Base-by-base conservation (phyloP, 257 asterid species). In the Paulownia fortunei region DNA sequence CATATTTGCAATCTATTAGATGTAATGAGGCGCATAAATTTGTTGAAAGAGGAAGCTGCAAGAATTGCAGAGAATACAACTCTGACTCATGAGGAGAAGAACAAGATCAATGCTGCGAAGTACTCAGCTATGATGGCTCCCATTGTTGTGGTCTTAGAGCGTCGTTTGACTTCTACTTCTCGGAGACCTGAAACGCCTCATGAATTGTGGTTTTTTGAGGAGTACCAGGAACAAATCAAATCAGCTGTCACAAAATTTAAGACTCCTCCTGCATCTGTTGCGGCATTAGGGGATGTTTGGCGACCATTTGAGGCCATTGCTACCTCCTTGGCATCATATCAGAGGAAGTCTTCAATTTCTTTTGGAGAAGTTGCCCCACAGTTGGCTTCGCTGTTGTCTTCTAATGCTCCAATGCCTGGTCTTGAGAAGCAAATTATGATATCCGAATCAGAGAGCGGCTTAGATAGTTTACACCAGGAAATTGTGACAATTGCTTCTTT, bases 81-180 rank as follows among this genome's bases (percentile, higher is more conserved):
- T 77, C 91, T 96, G 69, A 92, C 89, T 83, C 95, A 85, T 42
- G 92, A 82, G 56, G 98, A 93, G 87, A 96, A 96, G 92, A 92
- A 79, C 84, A 96, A 93, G 83, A 96, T 96, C 70, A 96, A 89
- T 88, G 96, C 92, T 81, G 98, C 99, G 1, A 96, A 96, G 82
- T 96, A 93, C 86, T 90, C 98, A 2, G 99, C 99, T 78, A 96
- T 96, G 99, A 96, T 93, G 99, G 97, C 99, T 75, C 98, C 99
- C 44, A 87, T 93, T 74, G 83, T 90, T 84, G 98, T 96, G 76
- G 97, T 87, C 78, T 84, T 96, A 82, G 99, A 96, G 86, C 99
- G 99, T 69, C 97, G 99, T 69, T 90, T 96, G 84, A 86, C 90
- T 79, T 96, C 97, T 71, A 93, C 99, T 27, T 92, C 97, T 77